A percentile compares a stretch with the other conserved stretches of the same genome.
phyloP scores from a whole-genome alignment of 257 asterid species.

The Hygrophila difformis region DNA sequence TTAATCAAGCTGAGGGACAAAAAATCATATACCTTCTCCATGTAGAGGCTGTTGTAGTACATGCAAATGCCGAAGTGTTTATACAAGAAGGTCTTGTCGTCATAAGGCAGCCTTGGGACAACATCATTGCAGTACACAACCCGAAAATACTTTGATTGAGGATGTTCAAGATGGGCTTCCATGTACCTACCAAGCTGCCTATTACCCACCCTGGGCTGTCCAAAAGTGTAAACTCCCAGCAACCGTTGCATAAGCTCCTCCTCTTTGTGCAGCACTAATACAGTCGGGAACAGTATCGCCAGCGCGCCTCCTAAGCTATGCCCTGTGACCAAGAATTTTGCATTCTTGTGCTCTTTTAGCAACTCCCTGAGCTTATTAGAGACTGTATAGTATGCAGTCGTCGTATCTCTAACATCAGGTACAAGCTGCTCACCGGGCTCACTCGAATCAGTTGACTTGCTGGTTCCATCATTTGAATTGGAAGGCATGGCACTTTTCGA shows the following conservation, averaged over 20 bases:
- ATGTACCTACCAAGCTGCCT: slow-evolving; percentile 48
- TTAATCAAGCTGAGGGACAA: neutral
- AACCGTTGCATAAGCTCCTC: slow-evolving; percentile 47
- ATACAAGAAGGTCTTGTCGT: slow-evolving; percentile 66
- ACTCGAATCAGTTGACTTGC: too few relatives aligned
- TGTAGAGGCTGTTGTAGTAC: slow-evolving; percentile 70
- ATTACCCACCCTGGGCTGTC: slow-evolving; percentile 86
- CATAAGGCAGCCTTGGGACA: slow-evolving; percentile 93
- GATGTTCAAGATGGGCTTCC: slow-evolving; percentile 52
- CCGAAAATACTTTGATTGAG: slow-evolving; percentile 58
- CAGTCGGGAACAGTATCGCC: slow-evolving; percentile 72
- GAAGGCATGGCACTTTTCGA: neutral
- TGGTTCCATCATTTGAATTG: slow-evolving; percentile 10
- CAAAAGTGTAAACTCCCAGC: slow-evolving; percentile 62
- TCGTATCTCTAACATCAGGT: slow-evolving; percentile 32
- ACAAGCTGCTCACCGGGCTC: slow-evolving; percentile 13
- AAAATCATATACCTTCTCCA: slow-evolving; percentile 43
- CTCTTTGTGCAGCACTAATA: slow-evolving; percentile 61
- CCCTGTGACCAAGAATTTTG: slow-evolving; percentile 73
- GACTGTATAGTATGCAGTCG: slow-evolving; percentile 64
- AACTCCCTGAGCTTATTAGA: slow-evolving; percentile 43
- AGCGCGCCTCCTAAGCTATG: slow-evolving; percentile 97
- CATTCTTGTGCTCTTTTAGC: slow-evolving; percentile 56
- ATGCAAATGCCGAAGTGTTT: slow-evolving; percentile 82
- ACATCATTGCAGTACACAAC: slow-evolving; percentile 83